Conservation (phyloP, 495 filamentous ascomycete genomes). For the Daldinia decipiens region DNA sequence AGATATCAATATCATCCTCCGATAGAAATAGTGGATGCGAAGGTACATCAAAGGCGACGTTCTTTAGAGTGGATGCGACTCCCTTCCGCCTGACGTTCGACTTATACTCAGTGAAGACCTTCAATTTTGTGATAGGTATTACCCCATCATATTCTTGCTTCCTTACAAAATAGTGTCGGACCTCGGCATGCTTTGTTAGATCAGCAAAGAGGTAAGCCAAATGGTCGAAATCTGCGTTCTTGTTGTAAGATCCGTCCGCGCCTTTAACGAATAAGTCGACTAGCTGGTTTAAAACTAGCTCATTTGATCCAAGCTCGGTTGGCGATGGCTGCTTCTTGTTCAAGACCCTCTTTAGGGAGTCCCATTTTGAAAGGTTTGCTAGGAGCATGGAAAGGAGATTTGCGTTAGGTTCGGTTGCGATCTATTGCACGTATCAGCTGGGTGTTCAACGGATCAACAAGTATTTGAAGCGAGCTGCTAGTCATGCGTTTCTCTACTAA, state of each 20-base stretch:
- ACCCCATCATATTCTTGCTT: slow-evolving; percentile 78
- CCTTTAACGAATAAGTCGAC: slow-evolving; percentile 97
- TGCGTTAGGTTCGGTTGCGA: slow-evolving; percentile 72
- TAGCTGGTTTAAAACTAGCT: slow-evolving; percentile 83
- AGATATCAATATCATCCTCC: slow-evolving; percentile 76
- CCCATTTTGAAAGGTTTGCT: slow-evolving; percentile 87
- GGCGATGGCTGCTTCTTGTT: slow-evolving; percentile 70
- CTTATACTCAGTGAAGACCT: slow-evolving; percentile 90
- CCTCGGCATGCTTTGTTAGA: slow-evolving; percentile 78
- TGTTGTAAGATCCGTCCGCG: slow-evolving; percentile 81
- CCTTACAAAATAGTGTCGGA: slow-evolving; percentile 78
- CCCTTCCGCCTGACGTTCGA: slow-evolving; percentile 83
- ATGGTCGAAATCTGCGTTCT: slow-evolving; percentile 89
- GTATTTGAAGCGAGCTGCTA: slow-evolving; percentile 1
- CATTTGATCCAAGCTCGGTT: slow-evolving; percentile 70
- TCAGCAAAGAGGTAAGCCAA: slow-evolving; percentile 94
- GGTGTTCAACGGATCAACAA: background rate
- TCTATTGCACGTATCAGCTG: slow-evolving; percentile 48
- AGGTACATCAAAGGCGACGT: slow-evolving; percentile 75
- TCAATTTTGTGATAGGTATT: slow-evolving; percentile 86
- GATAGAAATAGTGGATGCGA: slow-evolving; percentile 75
- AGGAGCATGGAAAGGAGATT: slow-evolving; percentile 90
- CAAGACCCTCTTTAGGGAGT: slow-evolving; percentile 73
- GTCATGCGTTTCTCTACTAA: slow-evolving; percentile 60
- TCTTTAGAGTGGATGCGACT: slow-evolving; percentile 93